These are phyloP conservation scores for Botryotinia convoluta DNA, from an alignment of 2,329 filamentous ascomycete genomes.

Conservation along the genomic window DNA sequence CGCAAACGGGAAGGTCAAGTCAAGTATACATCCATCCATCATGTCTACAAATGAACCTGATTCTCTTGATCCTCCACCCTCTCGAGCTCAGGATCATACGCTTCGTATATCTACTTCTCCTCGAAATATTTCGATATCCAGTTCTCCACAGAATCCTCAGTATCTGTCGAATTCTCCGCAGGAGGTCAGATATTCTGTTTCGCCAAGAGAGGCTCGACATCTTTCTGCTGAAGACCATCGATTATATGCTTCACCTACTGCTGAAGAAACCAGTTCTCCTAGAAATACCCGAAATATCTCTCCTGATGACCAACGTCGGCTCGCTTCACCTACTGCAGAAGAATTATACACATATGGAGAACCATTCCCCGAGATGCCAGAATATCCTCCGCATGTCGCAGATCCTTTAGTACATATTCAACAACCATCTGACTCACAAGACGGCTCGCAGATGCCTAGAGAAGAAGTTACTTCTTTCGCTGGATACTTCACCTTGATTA, in stretches of 20 bases:
- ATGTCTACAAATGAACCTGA: constrained; percentile 14
- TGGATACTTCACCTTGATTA: constrained; percentile 82
- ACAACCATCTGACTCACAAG: constrained; percentile 9
- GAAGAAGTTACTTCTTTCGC: constrained; percentile 49
- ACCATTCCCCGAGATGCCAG: constrained; percentile 9
- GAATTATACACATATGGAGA: constrained; percentile 9
- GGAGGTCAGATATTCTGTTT: background rate
- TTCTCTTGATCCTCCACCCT: constrained; percentile 1
- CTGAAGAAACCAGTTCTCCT: background rate
- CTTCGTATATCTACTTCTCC: background rate
- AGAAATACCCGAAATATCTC: background rate
- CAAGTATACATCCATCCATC: constrained; percentile 8
- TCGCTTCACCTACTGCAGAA: background rate
- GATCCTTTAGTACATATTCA: constrained; percentile 11
- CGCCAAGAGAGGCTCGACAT: background rate
- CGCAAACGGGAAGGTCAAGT: background rate
- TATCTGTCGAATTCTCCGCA: constrained; percentile 7
- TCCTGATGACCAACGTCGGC: background rate
- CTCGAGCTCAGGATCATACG: background rate
- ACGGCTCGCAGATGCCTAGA: background rate
- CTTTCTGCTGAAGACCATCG: background rate
- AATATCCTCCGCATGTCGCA: background rate
- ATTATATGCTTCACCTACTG: constrained; percentile 1
- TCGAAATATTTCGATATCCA: background rate
- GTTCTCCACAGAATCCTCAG: background rate